Percentiles rank a stretch among this genome's conserved stretches.
Conservation (phyloP, 768 basidiomycete species). For the Bullera alba region DNA sequence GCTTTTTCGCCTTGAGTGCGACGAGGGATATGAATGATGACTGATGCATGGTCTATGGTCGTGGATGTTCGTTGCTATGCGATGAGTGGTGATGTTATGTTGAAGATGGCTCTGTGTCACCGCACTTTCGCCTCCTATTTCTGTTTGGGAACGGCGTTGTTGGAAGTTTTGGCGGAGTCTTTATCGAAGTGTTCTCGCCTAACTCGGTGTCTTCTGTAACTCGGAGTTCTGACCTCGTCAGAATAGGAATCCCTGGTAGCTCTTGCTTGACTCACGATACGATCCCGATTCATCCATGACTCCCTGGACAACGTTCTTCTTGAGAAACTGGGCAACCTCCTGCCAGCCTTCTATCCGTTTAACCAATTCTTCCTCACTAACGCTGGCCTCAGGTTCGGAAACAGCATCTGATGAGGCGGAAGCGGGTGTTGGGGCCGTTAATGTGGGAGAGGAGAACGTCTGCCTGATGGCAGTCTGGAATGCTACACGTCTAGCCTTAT, state of each 20-base stretch:
- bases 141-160: conserved; percentile 43
- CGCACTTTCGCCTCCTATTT: conserved; percentile 22
- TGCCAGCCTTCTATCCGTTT: conserved; percentile 51
- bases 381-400: background rate
- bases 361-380: conserved; percentile 14
- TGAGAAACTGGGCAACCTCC: conserved; percentile 67
- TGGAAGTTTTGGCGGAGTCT: conserved; percentile 50
- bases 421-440: conserved; percentile 20
- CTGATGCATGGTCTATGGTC: no score
- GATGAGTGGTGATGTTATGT: background rate
- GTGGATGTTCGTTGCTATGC: no score
- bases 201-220: conserved; percentile 77
- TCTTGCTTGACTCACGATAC: conserved; percentile 55
- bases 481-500: conserved; percentile 15
- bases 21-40: no score
- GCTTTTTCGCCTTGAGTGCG: no score
- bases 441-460: conserved; percentile 37
- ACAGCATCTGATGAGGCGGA: conserved; percentile 6
- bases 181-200: conserved; percentile 75
- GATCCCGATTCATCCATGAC: conserved; percentile 50
- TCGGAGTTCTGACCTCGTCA: conserved; percentile 54
- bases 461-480: conserved; percentile 24
- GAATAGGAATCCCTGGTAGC: background rate
- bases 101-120: background rate
- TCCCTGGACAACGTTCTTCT: conserved; percentile 82